phyloP scores from a whole-genome alignment of 306 rosid genomes.

The Quercus alba region DNA sequence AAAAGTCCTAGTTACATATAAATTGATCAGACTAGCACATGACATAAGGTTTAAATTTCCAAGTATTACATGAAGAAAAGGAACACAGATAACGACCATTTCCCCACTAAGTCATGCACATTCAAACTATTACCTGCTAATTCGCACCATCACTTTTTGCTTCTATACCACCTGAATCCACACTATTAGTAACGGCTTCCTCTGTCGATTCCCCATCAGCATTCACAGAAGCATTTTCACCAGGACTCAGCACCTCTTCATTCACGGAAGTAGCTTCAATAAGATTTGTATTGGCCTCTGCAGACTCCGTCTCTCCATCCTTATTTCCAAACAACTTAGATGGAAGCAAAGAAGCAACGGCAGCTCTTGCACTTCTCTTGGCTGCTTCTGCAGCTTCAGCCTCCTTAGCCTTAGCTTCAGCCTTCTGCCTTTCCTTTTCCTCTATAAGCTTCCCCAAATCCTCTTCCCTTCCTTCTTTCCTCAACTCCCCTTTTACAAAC shows the following conservation, averaged over 20 bases:
- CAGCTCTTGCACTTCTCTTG: conserved; percentile 76
- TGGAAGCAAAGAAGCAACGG: conserved; percentile 71
- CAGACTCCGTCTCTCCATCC: conserved; percentile 37
- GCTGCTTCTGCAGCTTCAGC: conserved; percentile 92
- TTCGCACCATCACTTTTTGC: conserved; percentile 36
- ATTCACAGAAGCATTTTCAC: conserved; percentile 22
- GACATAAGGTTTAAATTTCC: conserved; percentile 13
- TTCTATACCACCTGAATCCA: conserved; percentile 19
- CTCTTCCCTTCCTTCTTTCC: conserved; percentile 85
- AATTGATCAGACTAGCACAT: conserved; percentile 3
- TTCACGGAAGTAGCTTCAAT: conserved; percentile 23
- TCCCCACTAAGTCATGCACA: conserved; percentile 2
- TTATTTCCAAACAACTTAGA: conserved; percentile 77
- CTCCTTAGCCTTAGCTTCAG: conserved; percentile 96
- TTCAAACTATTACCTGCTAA: conserved; percentile 37
- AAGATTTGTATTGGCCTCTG: conserved; percentile 22
- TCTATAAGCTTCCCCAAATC: conserved; percentile 78
- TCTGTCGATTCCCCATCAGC: conserved; percentile 19
- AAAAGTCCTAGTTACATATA: conserved; percentile 23
- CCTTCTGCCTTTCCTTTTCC: conserved; percentile 89
- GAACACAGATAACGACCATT: conserved; percentile 10
- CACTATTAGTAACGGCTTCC: conserved; percentile 17
- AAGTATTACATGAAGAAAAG: conserved; percentile 8
- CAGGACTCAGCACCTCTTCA: conserved; percentile 18
- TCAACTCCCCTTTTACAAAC: conserved; percentile 71